These are phyloP conservation scores for Wickerhamomyces xylosicus DNA, from an alignment of 805 yeast genomes.

Conservation along the genomic window DNA sequence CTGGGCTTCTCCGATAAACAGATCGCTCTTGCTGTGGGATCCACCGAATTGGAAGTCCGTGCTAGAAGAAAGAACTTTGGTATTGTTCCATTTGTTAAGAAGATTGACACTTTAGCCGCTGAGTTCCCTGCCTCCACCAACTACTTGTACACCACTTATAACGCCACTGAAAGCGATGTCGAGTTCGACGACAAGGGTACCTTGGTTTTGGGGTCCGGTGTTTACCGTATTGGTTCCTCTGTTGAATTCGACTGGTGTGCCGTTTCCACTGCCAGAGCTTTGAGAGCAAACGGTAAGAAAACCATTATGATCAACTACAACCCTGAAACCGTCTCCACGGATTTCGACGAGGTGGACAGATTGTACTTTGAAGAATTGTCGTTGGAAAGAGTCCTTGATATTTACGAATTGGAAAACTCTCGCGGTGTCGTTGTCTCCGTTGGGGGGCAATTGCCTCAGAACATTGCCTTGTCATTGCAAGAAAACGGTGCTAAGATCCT, in stretches of 20 bases:
- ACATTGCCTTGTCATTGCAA: slow-evolving; percentile 83
- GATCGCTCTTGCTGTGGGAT: slow-evolving; percentile 67
- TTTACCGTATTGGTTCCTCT: slow-evolving; percentile 95
- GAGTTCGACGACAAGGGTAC: slow-evolving; percentile 84
- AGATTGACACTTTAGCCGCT: slow-evolving; percentile 95
- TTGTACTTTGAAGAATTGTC: slow-evolving; percentile 92
- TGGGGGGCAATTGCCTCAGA: slow-evolving; percentile 97
- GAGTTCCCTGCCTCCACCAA: slow-evolving; percentile 98
- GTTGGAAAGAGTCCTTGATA: slow-evolving; percentile 94
- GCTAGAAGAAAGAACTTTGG: slow-evolving; percentile 69
- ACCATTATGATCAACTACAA: slow-evolving; percentile 96
- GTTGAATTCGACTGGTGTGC: slow-evolving; percentile 99
- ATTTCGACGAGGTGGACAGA: slow-evolving; percentile 96
- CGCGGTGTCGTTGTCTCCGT: slow-evolving; percentile 91
- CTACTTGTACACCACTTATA: slow-evolving; percentile 92
- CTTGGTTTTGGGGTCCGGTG: slow-evolving; percentile 97
- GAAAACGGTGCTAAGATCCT: slow-evolving; percentile 75
- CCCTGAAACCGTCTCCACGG: slow-evolving; percentile 98
- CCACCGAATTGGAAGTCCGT: slow-evolving; percentile 75
- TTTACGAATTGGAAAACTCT: slow-evolving; percentile 85
- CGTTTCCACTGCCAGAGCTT: slow-evolving; percentile 89
- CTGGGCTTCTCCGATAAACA: slow-evolving; percentile 94
- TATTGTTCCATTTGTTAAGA: slow-evolving; percentile 87
- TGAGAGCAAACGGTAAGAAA: slow-evolving; percentile 77
- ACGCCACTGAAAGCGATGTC: slow-evolving; percentile 80